Conservation (phyloP, 1,139 yeast genomes). For the Pichia sp. region DNA sequence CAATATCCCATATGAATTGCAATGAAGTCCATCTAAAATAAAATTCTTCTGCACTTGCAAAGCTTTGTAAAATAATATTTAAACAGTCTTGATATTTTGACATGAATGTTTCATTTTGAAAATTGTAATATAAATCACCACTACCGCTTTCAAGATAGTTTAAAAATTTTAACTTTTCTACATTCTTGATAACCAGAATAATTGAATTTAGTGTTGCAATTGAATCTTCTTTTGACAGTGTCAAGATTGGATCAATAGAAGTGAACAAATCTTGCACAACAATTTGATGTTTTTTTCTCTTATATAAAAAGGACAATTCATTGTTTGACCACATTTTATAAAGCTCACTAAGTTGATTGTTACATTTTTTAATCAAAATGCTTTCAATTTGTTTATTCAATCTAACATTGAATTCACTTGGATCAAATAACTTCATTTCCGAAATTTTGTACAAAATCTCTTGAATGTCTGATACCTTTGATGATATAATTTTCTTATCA, state of each 20-base stretch:
- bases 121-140: background rate
- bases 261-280: constrained; percentile 1
- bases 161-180: background rate
- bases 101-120: background rate
- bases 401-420: background rate
- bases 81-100: background rate
- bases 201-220: constrained; percentile 2
- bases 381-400: constrained; percentile 5
- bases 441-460: background rate
- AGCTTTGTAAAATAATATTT: constrained; percentile 5
- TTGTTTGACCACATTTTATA: constrained; percentile 5
- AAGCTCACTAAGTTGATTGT: constrained; percentile 1
- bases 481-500: background rate
- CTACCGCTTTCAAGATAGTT: background rate
- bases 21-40: constrained; percentile 47
- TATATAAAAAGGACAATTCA: background rate
- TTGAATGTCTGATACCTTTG: background rate
- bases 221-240: constrained; percentile 1
- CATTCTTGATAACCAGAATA: background rate
- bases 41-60: constrained; percentile 33
- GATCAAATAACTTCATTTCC: constrained; percentile 18
- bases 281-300: constrained; percentile 5
- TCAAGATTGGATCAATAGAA: constrained; percentile 1
- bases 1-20: constrained; percentile 55
- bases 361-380: constrained; percentile 5